Conservation (phyloP, 768 basidiomycete genomes). For the Candolleomyces eurysporus region DNA sequence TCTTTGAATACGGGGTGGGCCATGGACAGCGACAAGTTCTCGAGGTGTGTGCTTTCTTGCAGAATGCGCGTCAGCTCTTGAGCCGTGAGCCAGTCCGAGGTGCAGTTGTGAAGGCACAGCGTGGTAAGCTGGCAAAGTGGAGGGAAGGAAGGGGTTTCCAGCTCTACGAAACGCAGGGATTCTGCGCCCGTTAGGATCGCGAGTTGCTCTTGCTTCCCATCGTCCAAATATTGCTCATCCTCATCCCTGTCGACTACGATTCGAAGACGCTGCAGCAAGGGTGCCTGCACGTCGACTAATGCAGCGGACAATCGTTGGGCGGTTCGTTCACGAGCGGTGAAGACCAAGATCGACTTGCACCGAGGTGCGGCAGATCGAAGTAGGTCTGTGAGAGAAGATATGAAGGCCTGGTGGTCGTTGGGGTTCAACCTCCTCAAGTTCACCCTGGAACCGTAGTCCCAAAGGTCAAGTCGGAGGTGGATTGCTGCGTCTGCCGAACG, state of each 20-base stretch:
- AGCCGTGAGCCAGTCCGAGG: not conserved
- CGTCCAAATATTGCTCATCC: not conserved
- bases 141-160: slow-evolving; percentile 1
- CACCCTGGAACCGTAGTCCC: not conserved
- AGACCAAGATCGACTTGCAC: slow-evolving; percentile 5
- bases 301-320: not conserved
- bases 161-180: not conserved
- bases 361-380: not conserved
- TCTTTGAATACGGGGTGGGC: not conserved
- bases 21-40: slow-evolving; percentile 6
- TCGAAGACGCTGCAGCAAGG: not conserved
- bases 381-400: not conserved
- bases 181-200: not conserved
- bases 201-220: not conserved
- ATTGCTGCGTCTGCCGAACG: slow-evolving; percentile 1
- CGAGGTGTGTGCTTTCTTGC: not conserved
- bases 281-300: not conserved
- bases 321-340: not conserved
- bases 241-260: not conserved
- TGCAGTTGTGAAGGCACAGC: slow-evolving; percentile 3
- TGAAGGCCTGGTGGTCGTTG: not conserved
- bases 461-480: not conserved
- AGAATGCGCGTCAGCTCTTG: not conserved
- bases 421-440: not conserved
- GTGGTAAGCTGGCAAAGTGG: not conserved